Percentiles rank a stretch among this genome's conserved stretches.
Conservation (phyloP, 1,139 yeast genomes). For the Blastobotrys ciferrii region DNA sequence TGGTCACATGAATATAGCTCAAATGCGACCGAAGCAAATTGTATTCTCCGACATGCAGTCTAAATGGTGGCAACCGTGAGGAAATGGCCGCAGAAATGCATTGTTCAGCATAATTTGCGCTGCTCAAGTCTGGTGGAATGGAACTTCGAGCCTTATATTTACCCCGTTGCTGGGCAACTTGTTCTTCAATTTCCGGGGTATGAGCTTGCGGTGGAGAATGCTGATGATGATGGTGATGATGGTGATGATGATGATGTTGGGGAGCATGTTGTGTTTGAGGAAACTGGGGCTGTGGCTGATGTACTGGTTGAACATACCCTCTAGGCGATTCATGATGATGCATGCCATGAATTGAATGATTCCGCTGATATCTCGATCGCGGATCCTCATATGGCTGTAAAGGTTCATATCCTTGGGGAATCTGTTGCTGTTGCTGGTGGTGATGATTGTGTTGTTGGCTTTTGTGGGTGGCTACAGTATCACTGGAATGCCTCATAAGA, state of each 20-base stretch:
- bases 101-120: slow-evolving; percentile 41
- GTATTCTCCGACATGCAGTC: slow-evolving; percentile 39
- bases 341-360: slow-evolving; percentile 10
- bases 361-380: slow-evolving; percentile 13
- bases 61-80: slow-evolving; percentile 40
- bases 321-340: slow-evolving; percentile 15
- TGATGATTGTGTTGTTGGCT: slow-evolving; percentile 17
- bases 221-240: slow-evolving; percentile 13
- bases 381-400: slow-evolving; percentile 9
- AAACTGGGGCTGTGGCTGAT: slow-evolving; percentile 21
- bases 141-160: slow-evolving; percentile 41
- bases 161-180: slow-evolving; percentile 24
- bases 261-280: slow-evolving; percentile 19
- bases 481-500: slow-evolving; percentile 19
- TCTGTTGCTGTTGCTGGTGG: slow-evolving; percentile 13
- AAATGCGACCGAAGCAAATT: slow-evolving; percentile 36
- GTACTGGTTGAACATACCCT: slow-evolving; percentile 17
- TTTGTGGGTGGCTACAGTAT: slow-evolving; percentile 17
- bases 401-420: background rate
- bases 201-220: slow-evolving; percentile 11
- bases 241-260: slow-evolving; percentile 20
- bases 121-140: slow-evolving; percentile 40
- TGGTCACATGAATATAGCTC: slow-evolving; percentile 41
- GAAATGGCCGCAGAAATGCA: slow-evolving; percentile 44
- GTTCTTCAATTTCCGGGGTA: slow-evolving; percentile 21